Base-by-base conservation (phyloP, 805 yeast genomes). In the Starmerella apicola region DNA sequence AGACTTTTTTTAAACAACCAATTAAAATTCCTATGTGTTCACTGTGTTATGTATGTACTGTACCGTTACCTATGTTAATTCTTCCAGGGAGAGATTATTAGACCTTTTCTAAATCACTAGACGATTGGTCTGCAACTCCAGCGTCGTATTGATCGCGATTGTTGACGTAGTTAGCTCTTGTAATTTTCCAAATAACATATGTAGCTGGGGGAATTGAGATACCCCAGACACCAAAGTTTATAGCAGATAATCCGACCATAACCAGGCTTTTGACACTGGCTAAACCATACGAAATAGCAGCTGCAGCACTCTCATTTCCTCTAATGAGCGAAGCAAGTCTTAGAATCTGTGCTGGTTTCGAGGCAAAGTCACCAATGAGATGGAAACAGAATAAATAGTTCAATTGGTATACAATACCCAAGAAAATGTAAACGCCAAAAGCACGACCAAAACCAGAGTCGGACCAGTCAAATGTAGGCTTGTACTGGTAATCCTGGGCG, bases 401-500 rank as follows among this genome's bases (percentile, higher is more conserved):
- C 19, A 42, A 7, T 24, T 44, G 48, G 37, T 42, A 44, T 5
- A 27, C 28, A 12, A 44, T 23, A 3, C 26, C 41, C n/a, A 44
- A 35, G 32, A 44, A 40, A 3, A 44, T 27, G 57, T 68, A 70
- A 39, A 70, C 58, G 54, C 67, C 67, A 63, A 70, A 65, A 4
- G 72, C 72, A 2, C 74, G 71, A 35, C 67, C 61, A 46, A 68
- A 69, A 6, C 43, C 50, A n/a, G 57, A 49, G 30, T 63, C 62
- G 31, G 55, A 59, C 60, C 56, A 70, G 52, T 69, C 73, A 9
- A 48, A 46, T 20, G 35, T 41, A 3, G 66, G 48, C n/a, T n/a
- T n/a, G n/a, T n/a, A n/a, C 43, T 31, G 35, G 45, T 43, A 38
- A 28, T 39, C 26, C 33, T 47, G 28, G 23, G 41, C 42, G 32